These are phyloP conservation scores for Candida golubevii DNA, from an alignment of 805 yeast species.

Conservation along the genomic window DNA sequence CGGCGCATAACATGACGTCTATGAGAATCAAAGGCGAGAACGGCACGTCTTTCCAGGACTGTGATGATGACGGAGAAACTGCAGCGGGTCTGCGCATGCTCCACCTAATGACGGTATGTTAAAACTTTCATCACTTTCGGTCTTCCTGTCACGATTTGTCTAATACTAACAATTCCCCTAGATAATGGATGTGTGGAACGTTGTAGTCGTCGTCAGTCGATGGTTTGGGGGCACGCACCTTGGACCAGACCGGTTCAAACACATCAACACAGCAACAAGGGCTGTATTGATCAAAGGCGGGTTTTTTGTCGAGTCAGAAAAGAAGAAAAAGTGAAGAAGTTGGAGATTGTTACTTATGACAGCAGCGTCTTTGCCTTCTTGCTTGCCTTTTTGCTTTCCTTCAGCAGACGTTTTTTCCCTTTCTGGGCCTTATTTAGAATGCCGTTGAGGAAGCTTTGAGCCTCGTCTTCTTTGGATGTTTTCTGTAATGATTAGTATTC, in stretches of 20 bases:
- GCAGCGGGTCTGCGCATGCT: slow-evolving; percentile 91
- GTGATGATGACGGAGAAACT: slow-evolving; percentile 95
- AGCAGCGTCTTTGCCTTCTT: slow-evolving; percentile 8
- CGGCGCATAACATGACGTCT: slow-evolving; percentile 81
- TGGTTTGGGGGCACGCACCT: slow-evolving; percentile 93
- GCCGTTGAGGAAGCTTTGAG: slow-evolving; percentile 12
- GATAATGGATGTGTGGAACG: slow-evolving; percentile 78
- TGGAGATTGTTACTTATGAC: background rate
- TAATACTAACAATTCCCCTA: slow-evolving; percentile 24
- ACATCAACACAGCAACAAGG: slow-evolving; percentile 83
- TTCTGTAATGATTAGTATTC: background rate
- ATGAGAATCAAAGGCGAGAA: slow-evolving; percentile 66
- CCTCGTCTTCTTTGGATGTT: slow-evolving; percentile 5
- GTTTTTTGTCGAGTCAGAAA: slow-evolving; percentile 24
- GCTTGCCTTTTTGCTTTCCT: slow-evolving; percentile 2
- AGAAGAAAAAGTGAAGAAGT: slow-evolving; percentile 7
- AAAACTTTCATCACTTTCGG: background rate
- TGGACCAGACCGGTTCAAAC: slow-evolving; percentile 93
- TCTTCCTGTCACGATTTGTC: background rate
- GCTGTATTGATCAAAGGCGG: slow-evolving; percentile 73
- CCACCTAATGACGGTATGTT: slow-evolving; percentile 62
- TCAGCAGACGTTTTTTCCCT: background rate
- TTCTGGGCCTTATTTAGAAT: slow-evolving; percentile 12
- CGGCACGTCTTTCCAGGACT: slow-evolving; percentile 69
- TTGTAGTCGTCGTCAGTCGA: slow-evolving; percentile 79